A percentile compares a stretch with the other conserved stretches of the same genome.
These are phyloP conservation scores for Fusarium heterosporum DNA, from an alignment of 2,329 filamentous ascomycete species.

Conservation along the genomic window DNA sequence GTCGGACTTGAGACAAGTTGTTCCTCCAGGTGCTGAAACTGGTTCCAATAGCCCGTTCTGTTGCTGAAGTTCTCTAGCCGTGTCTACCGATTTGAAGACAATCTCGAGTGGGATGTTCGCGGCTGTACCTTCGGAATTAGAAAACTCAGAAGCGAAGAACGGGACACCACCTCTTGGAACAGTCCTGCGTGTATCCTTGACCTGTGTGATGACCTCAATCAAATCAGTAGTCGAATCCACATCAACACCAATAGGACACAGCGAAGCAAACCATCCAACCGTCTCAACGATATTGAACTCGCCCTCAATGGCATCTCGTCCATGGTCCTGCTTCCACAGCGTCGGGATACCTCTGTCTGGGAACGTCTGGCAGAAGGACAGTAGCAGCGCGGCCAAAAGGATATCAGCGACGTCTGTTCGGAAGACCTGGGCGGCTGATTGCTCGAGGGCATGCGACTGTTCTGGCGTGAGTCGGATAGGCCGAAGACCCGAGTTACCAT, in stretches of 20 bases:
- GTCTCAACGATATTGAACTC: slow-evolving; percentile 66
- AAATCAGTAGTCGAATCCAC: slow-evolving; percentile 61
- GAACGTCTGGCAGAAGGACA: slow-evolving; percentile 68
- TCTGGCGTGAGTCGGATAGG: slow-evolving; percentile 59
- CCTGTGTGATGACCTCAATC: slow-evolving; percentile 61
- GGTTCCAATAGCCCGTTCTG: slow-evolving; percentile 63
- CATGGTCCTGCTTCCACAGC: slow-evolving; percentile 66
- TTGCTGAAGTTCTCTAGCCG: slow-evolving; percentile 60
- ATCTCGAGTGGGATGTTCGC: slow-evolving; percentile 66
- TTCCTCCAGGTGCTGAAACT: slow-evolving; percentile 54
- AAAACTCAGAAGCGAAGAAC: slow-evolving; percentile 62
- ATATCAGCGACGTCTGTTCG: slow-evolving; percentile 66
- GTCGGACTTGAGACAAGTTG: slow-evolving; percentile 56
- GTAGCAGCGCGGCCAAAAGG: slow-evolving; percentile 64
- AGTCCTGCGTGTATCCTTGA: slow-evolving; percentile 64
- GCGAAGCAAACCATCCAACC: slow-evolving; percentile 70
- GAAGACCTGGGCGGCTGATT: slow-evolving; percentile 58
- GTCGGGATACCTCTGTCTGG: slow-evolving; percentile 62
- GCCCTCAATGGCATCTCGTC: slow-evolving; percentile 57
- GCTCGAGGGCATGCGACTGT: slow-evolving; percentile 57
- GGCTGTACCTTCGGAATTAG: slow-evolving; percentile 48
- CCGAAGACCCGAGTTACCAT: slow-evolving; percentile 56
- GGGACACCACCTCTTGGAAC: slow-evolving; percentile 59
- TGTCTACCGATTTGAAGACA: slow-evolving; percentile 67
- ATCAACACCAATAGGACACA: slow-evolving; percentile 63